A percentile compares a stretch with the other conserved stretches of the same genome.
Evolutionary conservation across 208 protist species (phyloP).

Genomic region (Trypanosomatidae sp.): DNA sequence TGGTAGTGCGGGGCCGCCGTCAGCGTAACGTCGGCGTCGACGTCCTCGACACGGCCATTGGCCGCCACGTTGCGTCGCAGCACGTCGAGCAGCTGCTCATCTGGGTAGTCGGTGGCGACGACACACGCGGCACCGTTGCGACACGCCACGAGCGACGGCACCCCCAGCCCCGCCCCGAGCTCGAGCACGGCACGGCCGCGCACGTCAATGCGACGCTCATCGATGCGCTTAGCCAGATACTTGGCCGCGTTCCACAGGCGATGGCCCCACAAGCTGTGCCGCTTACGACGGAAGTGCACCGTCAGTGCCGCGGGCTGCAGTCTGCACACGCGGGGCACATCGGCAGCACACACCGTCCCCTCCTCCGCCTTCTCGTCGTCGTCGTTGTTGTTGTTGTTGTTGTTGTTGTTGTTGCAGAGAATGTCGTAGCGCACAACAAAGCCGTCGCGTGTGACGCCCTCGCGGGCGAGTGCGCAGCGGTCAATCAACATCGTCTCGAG

Average conservation of each 20-base stretch:
- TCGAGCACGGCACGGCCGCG: slow-evolving; percentile 60
- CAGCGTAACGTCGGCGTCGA: slow-evolving; percentile 4
- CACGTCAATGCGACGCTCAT: slow-evolving; percentile 53
- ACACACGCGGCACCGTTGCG: slow-evolving; percentile 50
- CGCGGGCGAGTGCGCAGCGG: too few relatives aligned
- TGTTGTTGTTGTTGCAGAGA: too few relatives aligned
- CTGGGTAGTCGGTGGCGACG: slow-evolving; percentile 79
- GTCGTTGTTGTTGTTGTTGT: too few relatives aligned
- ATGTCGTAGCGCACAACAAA: too few relatives aligned
- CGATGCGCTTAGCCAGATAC: slow-evolving; percentile 82
- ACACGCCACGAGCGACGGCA: slow-evolving; percentile 57
- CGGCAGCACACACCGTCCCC: too few relatives aligned
- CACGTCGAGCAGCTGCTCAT: slow-evolving; percentile 57
- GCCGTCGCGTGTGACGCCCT: too few relatives aligned
- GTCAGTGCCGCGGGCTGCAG: too few relatives aligned
- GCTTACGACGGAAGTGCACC: slow-evolving; percentile 64
- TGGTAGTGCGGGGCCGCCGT: slow-evolving; percentile 11
- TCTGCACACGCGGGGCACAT: too few relatives aligned
- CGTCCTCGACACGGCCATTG: slow-evolving; percentile 27
- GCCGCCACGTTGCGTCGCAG: slow-evolving; percentile 52
- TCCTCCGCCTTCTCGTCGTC: too few relatives aligned
- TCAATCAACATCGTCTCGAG: too few relatives aligned
- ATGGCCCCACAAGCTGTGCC: slow-evolving; percentile 82
- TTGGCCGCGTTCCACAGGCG: slow-evolving; percentile 81
- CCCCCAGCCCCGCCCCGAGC: slow-evolving; percentile 75